Conservation (phyloP, 140 eudicot species). For the Bidens hawaiensis region DNA sequence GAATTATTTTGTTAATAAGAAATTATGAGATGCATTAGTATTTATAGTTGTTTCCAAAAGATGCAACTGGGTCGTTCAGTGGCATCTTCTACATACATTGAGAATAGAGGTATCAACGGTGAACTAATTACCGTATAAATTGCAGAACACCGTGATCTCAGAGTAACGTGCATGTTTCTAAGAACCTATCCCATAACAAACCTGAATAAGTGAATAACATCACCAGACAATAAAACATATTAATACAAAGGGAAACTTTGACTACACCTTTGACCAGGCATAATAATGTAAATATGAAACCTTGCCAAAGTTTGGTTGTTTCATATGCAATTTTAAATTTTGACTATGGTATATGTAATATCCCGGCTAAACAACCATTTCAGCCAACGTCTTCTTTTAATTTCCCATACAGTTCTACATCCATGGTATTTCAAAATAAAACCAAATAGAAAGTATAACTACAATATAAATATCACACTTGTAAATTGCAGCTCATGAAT, state of each 20-base stretch:
- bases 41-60: too few species aligned
- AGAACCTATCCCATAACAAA: constrained; percentile 12
- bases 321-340: constrained; percentile 87
- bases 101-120: constrained; percentile 63
- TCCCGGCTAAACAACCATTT: constrained; percentile 97
- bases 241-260: too few species aligned
- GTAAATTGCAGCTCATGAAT: too few species aligned
- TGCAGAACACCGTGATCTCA: constrained; percentile 72
- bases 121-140: constrained; percentile 80
- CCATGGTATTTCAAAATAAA: not conserved
- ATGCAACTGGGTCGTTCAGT: too few species aligned
- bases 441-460: too few species aligned
- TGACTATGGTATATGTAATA: constrained; percentile 94
- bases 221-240: too few species aligned
- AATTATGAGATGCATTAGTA: too few species aligned
- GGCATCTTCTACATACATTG: constrained; percentile 22
- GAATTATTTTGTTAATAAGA: too few species aligned
- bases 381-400: constrained; percentile 72
- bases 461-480: constrained; percentile 53
- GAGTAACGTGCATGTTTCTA: constrained; percentile 64
- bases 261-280: constrained; percentile 90
- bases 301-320: constrained; percentile 76
- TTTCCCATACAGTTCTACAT: constrained; percentile 92
- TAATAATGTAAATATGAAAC: constrained; percentile 82
- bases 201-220: not conserved